A percentile compares a stretch with the other conserved stretches of the same genome.
Conservation (phyloP, 805 yeast species). For the Kluyveromyces aestuarii region DNA sequence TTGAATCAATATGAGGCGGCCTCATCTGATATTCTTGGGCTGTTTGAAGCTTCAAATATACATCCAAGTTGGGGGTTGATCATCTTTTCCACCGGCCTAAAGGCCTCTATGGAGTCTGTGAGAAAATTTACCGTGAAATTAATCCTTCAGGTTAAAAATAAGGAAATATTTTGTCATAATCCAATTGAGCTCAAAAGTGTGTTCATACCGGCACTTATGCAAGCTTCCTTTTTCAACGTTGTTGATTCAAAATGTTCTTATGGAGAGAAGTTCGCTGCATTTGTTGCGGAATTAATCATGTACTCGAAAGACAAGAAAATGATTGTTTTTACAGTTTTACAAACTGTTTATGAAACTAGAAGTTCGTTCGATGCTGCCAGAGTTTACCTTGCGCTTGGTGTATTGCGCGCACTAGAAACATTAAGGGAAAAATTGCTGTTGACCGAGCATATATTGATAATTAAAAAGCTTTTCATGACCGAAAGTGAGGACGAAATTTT, state of each 20-base stretch:
- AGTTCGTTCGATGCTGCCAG: slow-evolving; percentile 63
- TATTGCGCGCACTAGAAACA: slow-evolving; percentile 41
- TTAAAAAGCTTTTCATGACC: slow-evolving; percentile 31
- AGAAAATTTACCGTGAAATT: slow-evolving; percentile 51
- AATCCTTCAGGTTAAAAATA: slow-evolving; percentile 42
- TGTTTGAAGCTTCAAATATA: slow-evolving; percentile 45
- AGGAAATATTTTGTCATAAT: slow-evolving; percentile 37
- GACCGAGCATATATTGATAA: slow-evolving; percentile 18
- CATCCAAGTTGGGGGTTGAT: slow-evolving; percentile 66
- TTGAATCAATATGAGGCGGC: slow-evolving; percentile 82
- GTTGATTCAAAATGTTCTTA: slow-evolving; percentile 41
- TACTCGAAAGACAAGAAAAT: slow-evolving; percentile 3
- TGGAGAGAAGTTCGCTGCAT: slow-evolving; percentile 42
- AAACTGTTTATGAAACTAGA: slow-evolving; percentile 38
- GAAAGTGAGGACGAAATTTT: slow-evolving; percentile 45
- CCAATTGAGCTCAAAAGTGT: slow-evolving; percentile 30
- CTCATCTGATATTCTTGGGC: slow-evolving; percentile 44
- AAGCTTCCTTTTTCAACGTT: slow-evolving; percentile 51
- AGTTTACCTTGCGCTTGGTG: slow-evolving; percentile 49
- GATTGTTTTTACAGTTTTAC: slow-evolving; percentile 31
- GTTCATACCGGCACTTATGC: slow-evolving; percentile 52
- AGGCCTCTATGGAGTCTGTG: slow-evolving; percentile 70
- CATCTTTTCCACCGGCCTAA: slow-evolving; percentile 66
- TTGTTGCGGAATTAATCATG: slow-evolving; percentile 29
- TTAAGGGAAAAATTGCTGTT: slow-evolving; percentile 12